These are phyloP conservation scores for Apiotrichum mycotoxinovorans DNA, from an alignment of 1,284 basidiomycete genomes.

Conservation along the genomic window DNA sequence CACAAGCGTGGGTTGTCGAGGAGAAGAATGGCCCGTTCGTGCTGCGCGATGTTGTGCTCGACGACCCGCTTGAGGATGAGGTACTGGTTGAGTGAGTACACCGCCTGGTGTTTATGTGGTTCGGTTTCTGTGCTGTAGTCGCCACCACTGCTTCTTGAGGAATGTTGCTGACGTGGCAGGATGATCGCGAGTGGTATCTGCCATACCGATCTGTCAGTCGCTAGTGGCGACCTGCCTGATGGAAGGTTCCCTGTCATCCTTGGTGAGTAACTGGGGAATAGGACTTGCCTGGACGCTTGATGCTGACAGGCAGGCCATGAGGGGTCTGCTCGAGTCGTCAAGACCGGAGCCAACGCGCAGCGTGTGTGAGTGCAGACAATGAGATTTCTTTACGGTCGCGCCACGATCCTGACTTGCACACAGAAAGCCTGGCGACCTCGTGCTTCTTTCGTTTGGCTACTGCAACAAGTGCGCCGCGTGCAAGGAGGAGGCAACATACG, in stretches of 20 bases:
- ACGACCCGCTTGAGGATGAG: conserved; percentile 1
- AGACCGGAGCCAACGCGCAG: background rate
- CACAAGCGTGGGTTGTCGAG: conserved; percentile 3
- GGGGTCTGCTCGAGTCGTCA: background rate
- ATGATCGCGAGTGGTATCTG: conserved; percentile 2
- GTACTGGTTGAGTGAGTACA: background rate
- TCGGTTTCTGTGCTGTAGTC: no score
- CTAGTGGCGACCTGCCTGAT: background rate
- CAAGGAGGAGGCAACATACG: background rate
- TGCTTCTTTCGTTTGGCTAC: background rate
- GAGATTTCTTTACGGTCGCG: background rate
- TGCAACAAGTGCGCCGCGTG: background rate
- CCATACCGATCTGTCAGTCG: background rate
- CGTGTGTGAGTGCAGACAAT: background rate
- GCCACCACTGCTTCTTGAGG: no score
- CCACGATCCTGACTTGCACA: background rate
- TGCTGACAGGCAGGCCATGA: background rate
- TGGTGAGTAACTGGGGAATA: background rate
- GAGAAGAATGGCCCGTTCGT: background rate
- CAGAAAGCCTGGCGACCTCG: background rate
- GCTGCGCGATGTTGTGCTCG: background rate
- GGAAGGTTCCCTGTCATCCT: background rate
- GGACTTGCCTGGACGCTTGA: no score
- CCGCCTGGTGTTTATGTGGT: no score
- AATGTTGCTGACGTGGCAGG: background rate